These are phyloP conservation scores for Brassica carinata DNA, from an alignment of 345 rosid species.

Conservation along the genomic window DNA sequence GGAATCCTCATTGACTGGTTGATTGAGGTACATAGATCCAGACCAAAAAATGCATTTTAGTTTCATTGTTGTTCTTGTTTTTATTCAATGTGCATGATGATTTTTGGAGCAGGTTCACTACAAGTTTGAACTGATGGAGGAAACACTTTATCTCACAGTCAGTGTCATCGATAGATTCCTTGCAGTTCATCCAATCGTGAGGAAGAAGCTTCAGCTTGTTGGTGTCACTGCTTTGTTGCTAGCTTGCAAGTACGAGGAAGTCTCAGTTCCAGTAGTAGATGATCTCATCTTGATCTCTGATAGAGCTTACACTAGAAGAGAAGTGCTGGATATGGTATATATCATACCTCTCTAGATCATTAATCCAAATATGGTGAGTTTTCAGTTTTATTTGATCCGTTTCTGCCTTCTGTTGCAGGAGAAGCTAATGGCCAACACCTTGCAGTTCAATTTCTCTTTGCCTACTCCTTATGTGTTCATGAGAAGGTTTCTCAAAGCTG, in stretches of 20 bases:
- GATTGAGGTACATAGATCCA: conserved; percentile 60
- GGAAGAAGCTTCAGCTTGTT: conserved; percentile 94
- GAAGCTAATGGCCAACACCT: conserved; percentile 68
- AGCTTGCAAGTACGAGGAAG: conserved; percentile 98
- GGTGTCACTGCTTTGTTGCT: conserved; percentile 96
- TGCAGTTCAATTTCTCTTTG: conserved; percentile 73
- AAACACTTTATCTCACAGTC: conserved; percentile 86
- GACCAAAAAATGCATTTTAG: not conserved
- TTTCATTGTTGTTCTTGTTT: not conserved
- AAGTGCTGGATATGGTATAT: conserved; percentile 87
- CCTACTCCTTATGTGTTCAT: conserved; percentile 91
- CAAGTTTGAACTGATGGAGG: conserved; percentile 98
- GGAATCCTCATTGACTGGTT: conserved; percentile 93
- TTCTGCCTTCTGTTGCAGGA: conserved; percentile 54
- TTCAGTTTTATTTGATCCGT: not conserved
- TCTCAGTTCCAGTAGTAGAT: conserved; percentile 94
- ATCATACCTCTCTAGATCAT: not conserved
- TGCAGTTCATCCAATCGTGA: conserved; percentile 54
- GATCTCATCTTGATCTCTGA: conserved; percentile 94
- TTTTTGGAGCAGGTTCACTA: conserved; percentile 75
- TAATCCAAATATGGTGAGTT: conserved; percentile 54
- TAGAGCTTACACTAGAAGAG: conserved; percentile 81
- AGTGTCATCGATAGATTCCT: conserved; percentile 88
- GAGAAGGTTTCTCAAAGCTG: conserved; percentile 88
- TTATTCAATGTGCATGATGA: conserved; percentile 2